Conservation (phyloP, 495 filamentous ascomycete genomes). For the Rusavskia elegans region DNA sequence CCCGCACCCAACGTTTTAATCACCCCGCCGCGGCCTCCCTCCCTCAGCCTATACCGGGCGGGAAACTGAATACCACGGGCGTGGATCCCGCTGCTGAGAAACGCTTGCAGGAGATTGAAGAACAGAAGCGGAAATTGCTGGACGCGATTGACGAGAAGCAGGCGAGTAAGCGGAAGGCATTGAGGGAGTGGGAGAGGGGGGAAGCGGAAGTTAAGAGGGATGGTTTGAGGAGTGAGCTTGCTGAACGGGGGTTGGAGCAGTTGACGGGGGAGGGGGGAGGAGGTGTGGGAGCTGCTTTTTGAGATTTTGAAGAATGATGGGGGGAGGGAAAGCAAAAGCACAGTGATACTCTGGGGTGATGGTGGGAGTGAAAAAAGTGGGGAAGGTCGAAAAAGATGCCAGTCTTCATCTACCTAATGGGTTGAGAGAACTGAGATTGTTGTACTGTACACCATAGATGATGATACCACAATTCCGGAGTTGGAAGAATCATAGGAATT, state of each 20-base stretch:
- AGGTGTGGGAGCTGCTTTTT: slow-evolving; percentile 29
- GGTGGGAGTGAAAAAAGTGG: too few species aligned
- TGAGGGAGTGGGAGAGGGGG: slow-evolving; percentile 44
- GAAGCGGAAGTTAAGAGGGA: slow-evolving; percentile 43
- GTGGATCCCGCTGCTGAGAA: slow-evolving; percentile 29
- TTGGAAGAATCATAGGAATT: too few species aligned
- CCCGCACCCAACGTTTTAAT: slow-evolving; percentile 33
- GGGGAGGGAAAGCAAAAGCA: too few species aligned
- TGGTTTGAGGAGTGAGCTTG: slow-evolving; percentile 42
- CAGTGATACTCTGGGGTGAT: too few species aligned
- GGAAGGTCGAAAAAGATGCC: too few species aligned
- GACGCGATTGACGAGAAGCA: slow-evolving; percentile 41
- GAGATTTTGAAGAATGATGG: neutral
- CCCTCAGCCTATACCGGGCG: slow-evolving; percentile 34
- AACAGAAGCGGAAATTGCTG: slow-evolving; percentile 37
- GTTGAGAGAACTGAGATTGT: too few species aligned
- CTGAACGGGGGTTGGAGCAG: slow-evolving; percentile 42
- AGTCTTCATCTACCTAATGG: too few species aligned
- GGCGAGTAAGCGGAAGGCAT: slow-evolving; percentile 27
- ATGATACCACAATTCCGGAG: too few species aligned
- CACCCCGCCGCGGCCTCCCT: slow-evolving; percentile 32
- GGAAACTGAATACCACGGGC: slow-evolving; percentile 22
- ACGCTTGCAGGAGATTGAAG: slow-evolving; percentile 33
- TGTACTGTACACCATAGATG: too few species aligned
- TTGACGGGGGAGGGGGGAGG: slow-evolving; percentile 38